Conservation (phyloP, 805 yeast species). For the Myxozyma neotropica region DNA sequence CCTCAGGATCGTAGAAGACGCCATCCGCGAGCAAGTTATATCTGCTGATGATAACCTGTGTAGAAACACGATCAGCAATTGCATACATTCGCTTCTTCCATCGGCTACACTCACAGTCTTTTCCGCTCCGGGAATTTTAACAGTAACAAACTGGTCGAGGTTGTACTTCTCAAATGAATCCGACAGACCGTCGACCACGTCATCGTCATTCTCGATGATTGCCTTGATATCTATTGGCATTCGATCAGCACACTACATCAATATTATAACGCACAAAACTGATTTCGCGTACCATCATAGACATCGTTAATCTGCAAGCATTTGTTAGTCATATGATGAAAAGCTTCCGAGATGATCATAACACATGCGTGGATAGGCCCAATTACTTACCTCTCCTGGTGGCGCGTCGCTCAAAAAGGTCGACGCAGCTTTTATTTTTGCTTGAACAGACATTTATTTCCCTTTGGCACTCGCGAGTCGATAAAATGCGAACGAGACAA, state of each 20-base stretch:
- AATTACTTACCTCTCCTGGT: slow-evolving; percentile 52
- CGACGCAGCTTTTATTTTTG: slow-evolving; percentile 34
- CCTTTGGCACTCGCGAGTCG: not conserved
- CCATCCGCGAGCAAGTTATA: slow-evolving; percentile 53
- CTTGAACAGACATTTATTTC: slow-evolving; percentile 14
- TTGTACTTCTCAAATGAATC: slow-evolving; percentile 49
- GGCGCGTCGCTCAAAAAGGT: slow-evolving; percentile 54
- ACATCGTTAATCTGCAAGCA: slow-evolving; percentile 37
- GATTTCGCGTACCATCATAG: slow-evolving; percentile 41
- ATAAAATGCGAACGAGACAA: not conserved
- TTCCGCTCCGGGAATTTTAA: slow-evolving; percentile 40
- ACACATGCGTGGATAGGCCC: not conserved
- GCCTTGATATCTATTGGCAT: slow-evolving; percentile 46
- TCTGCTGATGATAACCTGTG: slow-evolving; percentile 49
- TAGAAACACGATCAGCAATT: not conserved
- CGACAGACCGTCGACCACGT: slow-evolving; percentile 39
- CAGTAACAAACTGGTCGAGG: slow-evolving; percentile 45
- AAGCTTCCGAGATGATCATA: too few relatives aligned
- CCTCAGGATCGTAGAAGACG: slow-evolving; percentile 55
- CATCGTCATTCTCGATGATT: slow-evolving; percentile 48
- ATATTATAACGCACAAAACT: slow-evolving; percentile 24
- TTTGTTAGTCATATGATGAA: too few relatives aligned
- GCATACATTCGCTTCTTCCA: too few relatives aligned
- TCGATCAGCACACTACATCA: slow-evolving; percentile 35
- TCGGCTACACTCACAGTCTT: slow-evolving; percentile 20